Evolutionary conservation across 768 basidiomycete species (phyloP).

Genomic region (Omphalotus guepiniiformis): DNA sequence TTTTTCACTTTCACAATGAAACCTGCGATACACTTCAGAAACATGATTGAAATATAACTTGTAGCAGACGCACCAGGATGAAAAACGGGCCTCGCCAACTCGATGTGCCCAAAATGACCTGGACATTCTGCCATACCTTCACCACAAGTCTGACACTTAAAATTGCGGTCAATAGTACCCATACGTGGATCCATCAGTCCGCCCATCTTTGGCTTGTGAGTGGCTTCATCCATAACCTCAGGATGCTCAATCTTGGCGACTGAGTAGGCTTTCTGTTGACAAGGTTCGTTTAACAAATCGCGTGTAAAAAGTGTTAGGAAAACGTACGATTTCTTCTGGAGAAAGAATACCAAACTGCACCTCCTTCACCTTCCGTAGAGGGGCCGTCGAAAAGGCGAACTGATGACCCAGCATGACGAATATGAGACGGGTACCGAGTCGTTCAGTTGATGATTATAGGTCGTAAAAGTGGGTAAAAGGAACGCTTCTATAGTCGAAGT

Average conservation of each 20-base stretch:
- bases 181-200: constrained; percentile 98
- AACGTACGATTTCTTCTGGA: constrained; percentile 94
- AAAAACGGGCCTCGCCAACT: constrained; percentile 94
- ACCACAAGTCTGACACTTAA: constrained; percentile 99
- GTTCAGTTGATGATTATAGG: neutral
- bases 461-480: neutral
- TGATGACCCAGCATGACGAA: constrained; percentile 77
- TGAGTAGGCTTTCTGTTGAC: constrained; percentile 89
- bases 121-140: constrained; percentile 99
- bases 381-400: constrained; percentile 90
- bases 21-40: constrained; percentile 39
- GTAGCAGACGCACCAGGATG: constrained; percentile 71
- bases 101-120: constrained; percentile 98
- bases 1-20: constrained; percentile 99
- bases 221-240: constrained; percentile 96
- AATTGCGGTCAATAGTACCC: constrained; percentile 96
- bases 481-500: neutral
- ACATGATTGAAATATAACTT: neutral
- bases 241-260: constrained; percentile 98
- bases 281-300: constrained; percentile 13
- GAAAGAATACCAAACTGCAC: constrained; percentile 99
- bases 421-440: neutral
- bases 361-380: constrained; percentile 93
- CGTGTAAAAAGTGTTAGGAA: constrained; percentile 7
- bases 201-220: constrained; percentile 84